These are phyloP conservation scores for Clavispora santaluciae DNA, from an alignment of 805 yeast genomes.

Conservation along the genomic window DNA sequence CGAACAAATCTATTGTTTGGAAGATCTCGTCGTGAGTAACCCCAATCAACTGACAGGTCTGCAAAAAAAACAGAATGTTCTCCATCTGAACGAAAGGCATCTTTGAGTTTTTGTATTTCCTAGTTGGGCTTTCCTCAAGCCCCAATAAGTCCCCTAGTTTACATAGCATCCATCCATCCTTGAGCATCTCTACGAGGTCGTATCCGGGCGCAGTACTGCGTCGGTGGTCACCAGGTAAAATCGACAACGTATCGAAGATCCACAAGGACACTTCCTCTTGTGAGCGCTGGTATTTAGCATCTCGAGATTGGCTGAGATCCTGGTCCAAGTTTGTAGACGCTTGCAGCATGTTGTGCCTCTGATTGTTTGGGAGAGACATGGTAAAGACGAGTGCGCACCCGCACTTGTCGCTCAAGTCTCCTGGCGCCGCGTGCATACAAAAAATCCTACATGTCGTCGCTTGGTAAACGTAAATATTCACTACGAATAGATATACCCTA, in stretches of 20 bases:
- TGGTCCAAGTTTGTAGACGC: constrained; percentile 55
- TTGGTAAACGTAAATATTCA: not conserved
- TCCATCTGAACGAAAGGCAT: constrained; percentile 84
- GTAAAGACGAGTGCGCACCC: not conserved
- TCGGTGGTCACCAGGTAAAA: not conserved
- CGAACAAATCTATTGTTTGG: constrained; percentile 73
- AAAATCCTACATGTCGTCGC: not conserved
- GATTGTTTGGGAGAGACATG: not conserved
- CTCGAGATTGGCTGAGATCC: constrained; percentile 49
- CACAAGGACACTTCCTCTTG: constrained; percentile 47
- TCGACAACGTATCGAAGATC: constrained; percentile 39
- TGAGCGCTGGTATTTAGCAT: constrained; percentile 43
- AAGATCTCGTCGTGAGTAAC: constrained; percentile 79
- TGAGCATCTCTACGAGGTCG: constrained; percentile 52
- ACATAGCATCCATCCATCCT: constrained; percentile 51
- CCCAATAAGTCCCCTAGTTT: constrained; percentile 26
- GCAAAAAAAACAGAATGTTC: constrained; percentile 67
- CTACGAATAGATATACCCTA: not conserved
- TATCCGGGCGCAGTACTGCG: constrained; percentile 2
- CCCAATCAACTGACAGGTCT: constrained; percentile 57
- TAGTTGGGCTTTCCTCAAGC: constrained; percentile 25
- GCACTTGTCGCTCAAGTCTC: too few species aligned
- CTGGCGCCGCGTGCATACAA: too few species aligned
- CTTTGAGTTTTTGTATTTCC: constrained; percentile 52
- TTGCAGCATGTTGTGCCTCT: constrained; percentile 2